Conservation (phyloP, 148 eudicot species). For the Suaeda aralocaspica region DNA sequence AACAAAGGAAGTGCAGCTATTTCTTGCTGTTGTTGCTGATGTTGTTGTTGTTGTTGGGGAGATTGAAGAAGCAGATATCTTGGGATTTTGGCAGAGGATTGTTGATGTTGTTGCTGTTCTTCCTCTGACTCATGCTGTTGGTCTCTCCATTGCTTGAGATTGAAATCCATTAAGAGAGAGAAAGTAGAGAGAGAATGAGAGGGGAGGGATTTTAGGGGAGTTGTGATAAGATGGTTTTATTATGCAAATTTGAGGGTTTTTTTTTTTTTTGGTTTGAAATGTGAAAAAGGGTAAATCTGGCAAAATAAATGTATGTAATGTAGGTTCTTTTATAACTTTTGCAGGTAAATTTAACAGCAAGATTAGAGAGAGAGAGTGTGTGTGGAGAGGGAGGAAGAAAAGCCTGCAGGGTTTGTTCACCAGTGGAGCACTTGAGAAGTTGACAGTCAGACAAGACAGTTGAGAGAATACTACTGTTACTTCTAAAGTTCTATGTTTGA, state of each 20-base stretch:
- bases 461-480: conserved; percentile 2
- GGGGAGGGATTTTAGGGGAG: conserved; percentile 13
- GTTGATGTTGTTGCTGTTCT: conserved; percentile 31
- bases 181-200: conserved; percentile 18
- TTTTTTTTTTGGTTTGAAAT: conserved; percentile 7
- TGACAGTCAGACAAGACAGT: conserved; percentile 19
- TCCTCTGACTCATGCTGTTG: conserved; percentile 51
- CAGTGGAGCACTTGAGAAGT: conserved; percentile 16
- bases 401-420: conserved; percentile 10
- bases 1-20: conserved; percentile 60
- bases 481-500: neutral
- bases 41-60: conserved; percentile 25
- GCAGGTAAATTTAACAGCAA: conserved; percentile 23
- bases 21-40: conserved; percentile 27
- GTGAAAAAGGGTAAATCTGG: neutral
- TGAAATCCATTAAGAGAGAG: conserved; percentile 51
- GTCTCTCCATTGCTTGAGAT: conserved; percentile 77
- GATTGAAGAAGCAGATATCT: conserved; percentile 30
- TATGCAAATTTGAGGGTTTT: conserved; percentile 23
- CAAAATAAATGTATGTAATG: conserved; percentile 2
- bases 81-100: conserved; percentile 46
- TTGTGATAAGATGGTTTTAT: conserved; percentile 10
- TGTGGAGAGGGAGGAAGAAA: conserved; percentile 4
- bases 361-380: neutral
- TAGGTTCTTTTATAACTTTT: conserved; percentile 21